These are phyloP conservation scores for Pseudozyma thailandica DNA, from an alignment of 1,284 basidiomycete genomes.

Conservation along the genomic window DNA sequence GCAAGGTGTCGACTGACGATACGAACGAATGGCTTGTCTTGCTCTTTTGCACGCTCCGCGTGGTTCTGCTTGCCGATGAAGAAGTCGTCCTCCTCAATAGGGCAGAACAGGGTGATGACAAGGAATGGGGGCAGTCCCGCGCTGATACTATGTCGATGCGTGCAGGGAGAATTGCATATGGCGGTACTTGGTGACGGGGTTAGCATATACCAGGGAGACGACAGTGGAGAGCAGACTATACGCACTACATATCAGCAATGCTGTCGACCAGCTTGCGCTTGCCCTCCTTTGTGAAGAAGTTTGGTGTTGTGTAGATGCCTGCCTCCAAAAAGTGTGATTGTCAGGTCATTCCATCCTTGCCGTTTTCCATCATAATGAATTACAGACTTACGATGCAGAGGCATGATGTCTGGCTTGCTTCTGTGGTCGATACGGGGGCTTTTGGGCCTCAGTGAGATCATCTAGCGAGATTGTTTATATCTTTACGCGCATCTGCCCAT, in stretches of 20 bases:
- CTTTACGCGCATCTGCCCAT: too few species aligned
- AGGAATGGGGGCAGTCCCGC: slow-evolving; percentile 20
- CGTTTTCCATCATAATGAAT: not conserved
- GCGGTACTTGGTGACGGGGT: too few species aligned
- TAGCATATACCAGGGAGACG: too few species aligned
- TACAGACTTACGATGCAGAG: slow-evolving; percentile 6
- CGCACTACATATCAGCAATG: slow-evolving; percentile 23
- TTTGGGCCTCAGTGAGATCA: not conserved
- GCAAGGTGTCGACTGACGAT: slow-evolving; percentile 33
- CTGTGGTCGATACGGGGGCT: not conserved
- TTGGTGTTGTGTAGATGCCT: slow-evolving; percentile 13
- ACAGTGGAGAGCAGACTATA: too few species aligned
- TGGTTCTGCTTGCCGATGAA: slow-evolving; percentile 28
- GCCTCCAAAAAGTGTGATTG: not conserved
- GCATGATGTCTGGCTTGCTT: slow-evolving; percentile 2
- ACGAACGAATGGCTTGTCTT: slow-evolving; percentile 31
- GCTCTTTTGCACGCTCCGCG: slow-evolving; percentile 8
- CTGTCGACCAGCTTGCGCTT: slow-evolving; percentile 22
- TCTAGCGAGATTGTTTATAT: not conserved
- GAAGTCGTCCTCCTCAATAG: slow-evolving; percentile 25
- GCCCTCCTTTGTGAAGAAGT: slow-evolving; percentile 14
- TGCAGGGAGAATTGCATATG: too few species aligned
- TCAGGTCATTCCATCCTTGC: not conserved
- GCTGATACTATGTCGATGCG: slow-evolving; percentile 1
- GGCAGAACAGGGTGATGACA: slow-evolving; percentile 25